These are phyloP conservation scores for Backusella mclennaniae DNA, from an alignment of 192 early-diverging fungal species.

Conservation along the genomic window DNA sequence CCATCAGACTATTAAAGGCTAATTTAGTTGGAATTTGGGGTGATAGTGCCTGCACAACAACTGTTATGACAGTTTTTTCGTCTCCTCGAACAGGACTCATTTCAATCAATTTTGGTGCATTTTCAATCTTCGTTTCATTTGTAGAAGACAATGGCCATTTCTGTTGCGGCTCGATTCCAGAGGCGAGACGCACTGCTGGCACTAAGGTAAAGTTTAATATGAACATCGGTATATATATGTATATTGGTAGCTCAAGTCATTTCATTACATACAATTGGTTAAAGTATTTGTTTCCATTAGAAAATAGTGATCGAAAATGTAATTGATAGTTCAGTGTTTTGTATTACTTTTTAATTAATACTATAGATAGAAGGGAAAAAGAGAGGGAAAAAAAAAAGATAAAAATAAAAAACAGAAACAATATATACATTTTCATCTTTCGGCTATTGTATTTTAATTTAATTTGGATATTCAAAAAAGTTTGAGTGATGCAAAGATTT, in stretches of 20 bases:
- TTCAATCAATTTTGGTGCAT: background rate
- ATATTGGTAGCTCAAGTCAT: background rate
- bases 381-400: background rate
- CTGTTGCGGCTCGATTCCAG: background rate
- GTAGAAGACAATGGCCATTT: background rate
- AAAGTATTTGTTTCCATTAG: background rate
- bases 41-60: background rate
- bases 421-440: background rate
- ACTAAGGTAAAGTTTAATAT: background rate
- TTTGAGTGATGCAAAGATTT: background rate
- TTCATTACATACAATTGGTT: background rate
- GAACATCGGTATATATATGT: background rate
- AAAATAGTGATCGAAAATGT: background rate
- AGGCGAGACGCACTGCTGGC: background rate
- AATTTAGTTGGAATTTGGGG: conserved; percentile 23
- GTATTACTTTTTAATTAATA: background rate
- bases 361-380: background rate
- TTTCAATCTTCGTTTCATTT: background rate
- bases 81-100: background rate
- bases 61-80: conserved; percentile 11
- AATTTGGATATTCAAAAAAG: background rate
- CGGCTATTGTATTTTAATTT: background rate
- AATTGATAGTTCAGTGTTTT: background rate
- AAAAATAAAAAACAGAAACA: background rate
- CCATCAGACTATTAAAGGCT: conserved; percentile 42